Percentiles rank a stretch among this genome's conserved stretches.
phyloP scores from a whole-genome alignment of 495 filamentous ascomycete species.

The Penicillium riverlandense region DNA sequence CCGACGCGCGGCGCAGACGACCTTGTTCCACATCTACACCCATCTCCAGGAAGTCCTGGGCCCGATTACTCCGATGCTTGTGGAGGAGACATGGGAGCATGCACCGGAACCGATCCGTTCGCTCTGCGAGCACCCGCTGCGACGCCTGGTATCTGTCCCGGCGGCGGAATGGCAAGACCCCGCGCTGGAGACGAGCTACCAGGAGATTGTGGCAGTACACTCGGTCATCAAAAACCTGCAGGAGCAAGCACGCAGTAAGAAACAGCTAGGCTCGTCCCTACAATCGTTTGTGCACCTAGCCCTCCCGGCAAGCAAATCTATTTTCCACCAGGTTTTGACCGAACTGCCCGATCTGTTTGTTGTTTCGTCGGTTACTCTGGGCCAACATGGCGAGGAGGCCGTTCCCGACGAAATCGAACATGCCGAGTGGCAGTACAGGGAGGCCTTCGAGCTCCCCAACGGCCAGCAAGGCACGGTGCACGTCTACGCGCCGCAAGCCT shows the following conservation, averaged over 20 bases:
- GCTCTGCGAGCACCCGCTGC: constrained; percentile 36
- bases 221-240: constrained; percentile 61
- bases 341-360: constrained; percentile 73
- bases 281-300: constrained; percentile 57
- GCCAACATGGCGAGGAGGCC: constrained; percentile 16
- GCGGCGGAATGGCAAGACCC: constrained; percentile 30
- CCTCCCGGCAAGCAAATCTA: constrained; percentile 14
- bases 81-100: constrained; percentile 84
- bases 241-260: constrained; percentile 56
- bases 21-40: constrained; percentile 61
- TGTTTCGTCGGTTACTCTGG: constrained; percentile 59
- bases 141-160: constrained; percentile 22
- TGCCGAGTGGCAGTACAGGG: constrained; percentile 47
- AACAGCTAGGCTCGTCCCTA: constrained; percentile 66
- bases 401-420: constrained; percentile 18
- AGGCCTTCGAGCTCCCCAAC: constrained; percentile 43
- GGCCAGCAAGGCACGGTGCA: constrained; percentile 43
- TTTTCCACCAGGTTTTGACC: constrained; percentile 47
- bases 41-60: constrained; percentile 69
- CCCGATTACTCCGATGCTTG: constrained; percentile 75
- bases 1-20: constrained; percentile 52
- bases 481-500: constrained; percentile 57
- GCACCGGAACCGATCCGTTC: constrained; percentile 56
- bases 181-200: constrained; percentile 44
- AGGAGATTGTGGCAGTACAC: constrained; percentile 47